Evolutionary conservation across 179 eudicot species (phyloP), one percentile per base, ranked within the genome.

Genomic region (Silene noctiflora): DNA sequence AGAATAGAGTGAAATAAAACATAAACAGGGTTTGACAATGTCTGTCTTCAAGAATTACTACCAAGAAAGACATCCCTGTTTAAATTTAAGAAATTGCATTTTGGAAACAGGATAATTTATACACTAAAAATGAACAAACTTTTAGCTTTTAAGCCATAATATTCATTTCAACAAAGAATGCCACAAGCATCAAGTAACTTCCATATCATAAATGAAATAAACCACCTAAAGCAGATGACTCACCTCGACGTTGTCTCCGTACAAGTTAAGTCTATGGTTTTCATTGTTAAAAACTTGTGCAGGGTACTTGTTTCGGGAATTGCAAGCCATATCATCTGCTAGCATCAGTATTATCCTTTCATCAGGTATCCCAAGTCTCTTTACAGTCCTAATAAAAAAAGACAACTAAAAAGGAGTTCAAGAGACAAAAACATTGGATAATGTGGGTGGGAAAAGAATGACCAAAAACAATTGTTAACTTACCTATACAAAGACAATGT

Each of bases 251-350:
- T 94, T 94, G 84, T 94, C 96, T 25, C 98, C 98, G 81, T 94
- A 94, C 87, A 94, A 85, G 80, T 94, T 94, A 77, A 92, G 97
- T 73, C 83, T 83, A 82, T 94, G 98, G 77, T 94, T 94, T 81
- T 94, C 97, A 84, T 94, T 94, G 89, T 94, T 94, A 84, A 94
- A 94, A 76, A 94, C 98, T 83, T 91, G 98, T 25, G 98, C 98
- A 77, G 98, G 97, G 82, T 91, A 89, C 78, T 92, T 92, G 82
- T 94, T 94, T 79, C 98, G 87, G 64, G 98, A 84, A 86, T 94
- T 94, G 87, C 98, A 94, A 71, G 97, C 98, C 98, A 94, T 94
- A 80, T 94, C 98, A 89, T 94, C 98, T 77, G 98, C 97, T 80
- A 94, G 77, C 98, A 94, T 94, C 74, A 94, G 94, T 78, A 94